Conservation (phyloP, 371 early-diverging fungal genomes). For the Blakeslea trispora region DNA sequence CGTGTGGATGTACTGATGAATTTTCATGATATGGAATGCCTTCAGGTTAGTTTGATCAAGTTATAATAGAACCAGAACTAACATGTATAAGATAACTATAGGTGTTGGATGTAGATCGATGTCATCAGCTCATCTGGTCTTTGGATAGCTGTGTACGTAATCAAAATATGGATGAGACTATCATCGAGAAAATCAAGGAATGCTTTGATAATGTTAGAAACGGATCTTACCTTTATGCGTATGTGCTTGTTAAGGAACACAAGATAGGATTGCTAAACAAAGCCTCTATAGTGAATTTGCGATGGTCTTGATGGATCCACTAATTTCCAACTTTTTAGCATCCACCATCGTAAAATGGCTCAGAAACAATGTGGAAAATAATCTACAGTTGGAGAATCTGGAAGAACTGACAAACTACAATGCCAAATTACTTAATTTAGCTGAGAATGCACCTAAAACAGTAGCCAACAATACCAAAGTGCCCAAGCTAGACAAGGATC, state of each 20-base stretch:
- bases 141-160: constrained; percentile 69
- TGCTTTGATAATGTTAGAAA: constrained; percentile 64
- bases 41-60: constrained; percentile 39
- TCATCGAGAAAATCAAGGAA: constrained; percentile 63
- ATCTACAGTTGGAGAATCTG: constrained; percentile 24
- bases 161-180: constrained; percentile 65
- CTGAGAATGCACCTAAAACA: constrained; percentile 51
- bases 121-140: constrained; percentile 66
- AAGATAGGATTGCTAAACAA: too few species aligned
- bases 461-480: constrained; percentile 28
- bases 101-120: constrained; percentile 36
- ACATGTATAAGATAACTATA: constrained; percentile 14
- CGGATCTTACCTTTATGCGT: constrained; percentile 64
- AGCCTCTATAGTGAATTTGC: constrained; percentile 61
- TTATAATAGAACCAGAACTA: too few species aligned
- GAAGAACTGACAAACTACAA: constrained; percentile 49
- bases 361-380: constrained; percentile 37
- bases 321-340: constrained; percentile 57
- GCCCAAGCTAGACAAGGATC: constrained; percentile 44
- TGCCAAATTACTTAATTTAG: constrained; percentile 58
- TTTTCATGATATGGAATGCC: constrained; percentile 61
- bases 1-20: constrained; percentile 73
- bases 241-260: too few species aligned
- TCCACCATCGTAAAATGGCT: constrained; percentile 40
- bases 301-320: constrained; percentile 63